A percentile compares a stretch with the other conserved stretches of the same genome.
Conservation (phyloP, 78 protist species). For the Dictyostelium capitatum region DNA sequence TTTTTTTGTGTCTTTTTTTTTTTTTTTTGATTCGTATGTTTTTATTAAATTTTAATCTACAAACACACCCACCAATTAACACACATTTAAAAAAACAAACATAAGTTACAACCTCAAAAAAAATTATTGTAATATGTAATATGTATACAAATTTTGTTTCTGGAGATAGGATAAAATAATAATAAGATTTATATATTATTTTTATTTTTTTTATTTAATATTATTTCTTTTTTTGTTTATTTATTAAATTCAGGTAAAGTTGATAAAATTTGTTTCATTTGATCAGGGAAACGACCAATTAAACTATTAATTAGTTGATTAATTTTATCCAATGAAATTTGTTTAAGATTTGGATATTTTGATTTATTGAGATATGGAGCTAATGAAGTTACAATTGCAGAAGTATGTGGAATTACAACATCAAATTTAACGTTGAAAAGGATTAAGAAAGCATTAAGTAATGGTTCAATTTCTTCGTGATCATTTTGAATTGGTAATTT, state of each 20-base stretch:
- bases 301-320: not conserved
- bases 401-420: conserved; percentile 17
- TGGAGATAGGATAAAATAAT: no score
- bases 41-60: no score
- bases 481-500: conserved; percentile 64
- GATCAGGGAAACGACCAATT: not conserved
- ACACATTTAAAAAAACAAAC: no score
- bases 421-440: conserved; percentile 22
- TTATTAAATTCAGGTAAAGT: conserved; percentile 19
- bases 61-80: no score
- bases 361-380: conserved; percentile 15
- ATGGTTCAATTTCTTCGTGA: conserved; percentile 48
- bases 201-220: no score
- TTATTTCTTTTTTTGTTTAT: not conserved
- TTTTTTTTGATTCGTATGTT: no score
- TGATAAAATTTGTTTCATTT: conserved; percentile 35
- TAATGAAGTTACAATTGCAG: not conserved
- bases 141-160: no score
- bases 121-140: no score
- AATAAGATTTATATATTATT: no score
- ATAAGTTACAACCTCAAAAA: no score
- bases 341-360: not conserved
- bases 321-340: not conserved
- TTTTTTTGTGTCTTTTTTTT: no score
- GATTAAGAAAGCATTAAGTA: conserved; percentile 13